Evolutionary conservation across 768 basidiomycete genomes (phyloP), one percentile per base, ranked within the genome.

Genomic region (Lactarius deliciosus): DNA sequence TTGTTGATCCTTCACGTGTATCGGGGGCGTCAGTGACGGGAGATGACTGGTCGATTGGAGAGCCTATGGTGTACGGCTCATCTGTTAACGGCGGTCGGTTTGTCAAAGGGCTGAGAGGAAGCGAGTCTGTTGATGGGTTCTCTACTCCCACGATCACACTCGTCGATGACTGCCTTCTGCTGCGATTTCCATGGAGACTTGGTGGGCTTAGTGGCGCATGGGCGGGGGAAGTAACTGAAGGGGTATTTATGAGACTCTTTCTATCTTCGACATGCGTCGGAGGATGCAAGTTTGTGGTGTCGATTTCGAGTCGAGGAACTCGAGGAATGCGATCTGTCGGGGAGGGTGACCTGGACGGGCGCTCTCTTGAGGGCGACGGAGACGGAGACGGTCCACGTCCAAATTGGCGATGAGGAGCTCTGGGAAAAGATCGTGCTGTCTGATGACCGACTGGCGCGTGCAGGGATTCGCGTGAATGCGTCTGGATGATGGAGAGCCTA

Each of bases 61-160:
- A 15, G 36, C 25, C 22, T 15, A 40, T 58, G n/a, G 22, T 13
- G 34, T 58, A 38, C n/a, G 47, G 45, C 40, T 63, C 47, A 2
- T 62, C 61, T 34, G 61, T 43, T 15, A 58, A 11, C 20, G 22
- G 65, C 13, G 16, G 47, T n/a, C 10, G 22, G 18, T 18, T 30
- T 18, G 2, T 9, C 32, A 32, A 45, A 45, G 22, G 16, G 45
- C 53, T 36, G 6, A 56, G 41, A 22, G 54, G 54, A 2, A 64
- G 58, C 1, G 62, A 60, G 7, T 56, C 53, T 18, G 63, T 68
- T 60, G 66, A 68, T 38, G 66, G 66, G n/a, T 18, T 40, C 28
- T 38, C 47, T 16, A 68, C 9, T 5, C 57, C 43, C 18, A 68
- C 20, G 22, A 59, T 13, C 5, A 67, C 28, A 16, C 40, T 64